A percentile compares a stretch with the other conserved stretches of the same genome.
Evolutionary conservation across 371 early-diverging fungal genomes (phyloP).

Genomic region (Lichtheimia hyalospora): DNA sequence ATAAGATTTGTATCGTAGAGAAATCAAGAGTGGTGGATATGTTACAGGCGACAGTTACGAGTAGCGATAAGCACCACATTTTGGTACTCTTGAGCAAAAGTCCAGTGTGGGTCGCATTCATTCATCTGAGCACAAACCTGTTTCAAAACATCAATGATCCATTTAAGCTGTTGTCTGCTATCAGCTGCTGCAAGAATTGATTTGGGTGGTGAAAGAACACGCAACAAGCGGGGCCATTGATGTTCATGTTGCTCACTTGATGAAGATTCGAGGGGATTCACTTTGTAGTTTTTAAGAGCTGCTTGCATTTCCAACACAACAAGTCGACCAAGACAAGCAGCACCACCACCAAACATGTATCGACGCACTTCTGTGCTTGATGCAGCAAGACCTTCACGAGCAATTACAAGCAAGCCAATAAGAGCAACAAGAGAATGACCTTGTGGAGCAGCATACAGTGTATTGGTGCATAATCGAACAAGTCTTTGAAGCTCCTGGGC

Average conservation of each 20-base stretch:
- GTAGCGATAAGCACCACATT: slow-evolving; percentile 15
- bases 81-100: slow-evolving; percentile 16
- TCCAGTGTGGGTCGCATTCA: slow-evolving; percentile 13
- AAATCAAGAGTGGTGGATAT: not conserved
- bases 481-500: slow-evolving; percentile 21
- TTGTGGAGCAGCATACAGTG: slow-evolving; percentile 13
- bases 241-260: too few species aligned
- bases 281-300: slow-evolving; percentile 33
- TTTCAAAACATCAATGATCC: slow-evolving; percentile 3
- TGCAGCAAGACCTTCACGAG: slow-evolving; percentile 22
- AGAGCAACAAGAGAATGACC: slow-evolving; percentile 18
- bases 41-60: slow-evolving; percentile 3
- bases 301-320: slow-evolving; percentile 36
- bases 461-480: slow-evolving; percentile 18
- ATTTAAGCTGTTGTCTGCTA: not conserved
- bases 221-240: slow-evolving; percentile 5
- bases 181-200: not conserved
- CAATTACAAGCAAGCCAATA: slow-evolving; percentile 25
- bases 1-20: not conserved
- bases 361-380: slow-evolving; percentile 26
- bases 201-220: slow-evolving; percentile 7
- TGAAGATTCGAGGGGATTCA: not conserved
- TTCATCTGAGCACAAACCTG: slow-evolving; percentile 12
- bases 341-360: slow-evolving; percentile 30
- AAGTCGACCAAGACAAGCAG: slow-evolving; percentile 31